These are phyloP conservation scores for Glutinoglossum americanum DNA, from an alignment of 495 filamentous ascomycete genomes.

Conservation along the genomic window DNA sequence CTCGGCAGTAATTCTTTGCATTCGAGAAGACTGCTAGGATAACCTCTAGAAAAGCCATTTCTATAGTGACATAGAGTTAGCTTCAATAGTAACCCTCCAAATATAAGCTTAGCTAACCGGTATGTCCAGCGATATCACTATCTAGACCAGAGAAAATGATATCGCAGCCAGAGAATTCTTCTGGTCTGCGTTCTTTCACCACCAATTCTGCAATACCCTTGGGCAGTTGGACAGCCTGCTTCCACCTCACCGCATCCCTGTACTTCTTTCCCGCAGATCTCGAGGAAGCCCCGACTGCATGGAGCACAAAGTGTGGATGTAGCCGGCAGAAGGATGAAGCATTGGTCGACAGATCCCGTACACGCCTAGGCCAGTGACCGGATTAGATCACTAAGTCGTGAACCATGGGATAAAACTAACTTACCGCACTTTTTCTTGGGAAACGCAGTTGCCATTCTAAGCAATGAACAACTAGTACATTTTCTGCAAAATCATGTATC, in stretches of 20 bases:
- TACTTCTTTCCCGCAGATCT: slow-evolving; percentile 67
- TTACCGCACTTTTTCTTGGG: background rate
- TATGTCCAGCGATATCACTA: slow-evolving; percentile 60
- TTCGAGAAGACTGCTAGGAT: slow-evolving; percentile 72
- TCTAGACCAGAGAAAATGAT: slow-evolving; percentile 80
- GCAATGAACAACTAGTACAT: background rate
- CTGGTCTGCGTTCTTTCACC: slow-evolving; percentile 52
- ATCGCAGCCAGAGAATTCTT: slow-evolving; percentile 61
- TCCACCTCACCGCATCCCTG: slow-evolving; percentile 66
- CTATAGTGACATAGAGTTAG: slow-evolving; percentile 17
- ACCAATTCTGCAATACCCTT: slow-evolving; percentile 42
- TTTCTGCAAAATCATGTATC: background rate
- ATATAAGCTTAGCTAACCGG: slow-evolving; percentile 16
- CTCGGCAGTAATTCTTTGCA: slow-evolving; percentile 71
- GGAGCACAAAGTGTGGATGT: slow-evolving; percentile 55
- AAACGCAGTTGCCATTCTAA: background rate
- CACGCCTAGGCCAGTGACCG: slow-evolving; percentile 25
- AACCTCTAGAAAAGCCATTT: slow-evolving; percentile 58
- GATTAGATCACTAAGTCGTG: background rate
- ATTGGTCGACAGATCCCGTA: slow-evolving; percentile 71
- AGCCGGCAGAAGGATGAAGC: slow-evolving; percentile 65
- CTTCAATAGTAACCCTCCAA: background rate
- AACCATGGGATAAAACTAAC: background rate
- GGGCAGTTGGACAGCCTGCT: slow-evolving; percentile 56
- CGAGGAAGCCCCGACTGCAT: slow-evolving; percentile 58